phyloP scores from a whole-genome alignment of 2,329 filamentous ascomycete genomes.

The Aspergillus tamarii region DNA sequence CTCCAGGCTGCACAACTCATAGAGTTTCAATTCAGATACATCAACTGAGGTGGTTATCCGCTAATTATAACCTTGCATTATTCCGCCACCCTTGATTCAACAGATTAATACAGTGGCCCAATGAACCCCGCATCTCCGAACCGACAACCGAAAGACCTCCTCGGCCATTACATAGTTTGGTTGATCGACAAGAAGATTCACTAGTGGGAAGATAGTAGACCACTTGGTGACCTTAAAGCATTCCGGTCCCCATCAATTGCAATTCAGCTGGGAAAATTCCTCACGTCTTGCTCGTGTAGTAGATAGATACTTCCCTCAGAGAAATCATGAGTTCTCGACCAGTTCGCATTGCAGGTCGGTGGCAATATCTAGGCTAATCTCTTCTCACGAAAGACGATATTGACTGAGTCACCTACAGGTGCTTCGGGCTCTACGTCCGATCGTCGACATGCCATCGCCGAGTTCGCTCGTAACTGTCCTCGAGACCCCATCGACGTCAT shows the following conservation, averaged over 20 bases:
- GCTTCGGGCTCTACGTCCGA: conserved; percentile 51
- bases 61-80: neutral
- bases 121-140: conserved; percentile 21
- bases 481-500: conserved; percentile 53
- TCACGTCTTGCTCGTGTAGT: neutral
- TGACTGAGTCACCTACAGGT: conserved; percentile 27
- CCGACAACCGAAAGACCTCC: conserved; percentile 20
- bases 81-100: neutral
- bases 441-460: conserved; percentile 49
- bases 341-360: conserved; percentile 34
- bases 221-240: neutral
- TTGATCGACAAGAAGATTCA: neutral
- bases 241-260: neutral
- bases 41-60: neutral
- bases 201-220: neutral
- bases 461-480: conserved; percentile 45
- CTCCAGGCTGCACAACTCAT: no score
- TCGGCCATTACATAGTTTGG: neutral
- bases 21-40: neutral
- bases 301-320: neutral
- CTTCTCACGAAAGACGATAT: neutral
- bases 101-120: neutral
- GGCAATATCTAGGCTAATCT: neutral
- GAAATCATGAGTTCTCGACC: conserved; percentile 25
- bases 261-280: neutral